A percentile compares a stretch with the other conserved stretches of the same genome.
phyloP scores from a whole-genome alignment of 805 yeast genomes.

The Sugiyamaella chiloensis region DNA sequence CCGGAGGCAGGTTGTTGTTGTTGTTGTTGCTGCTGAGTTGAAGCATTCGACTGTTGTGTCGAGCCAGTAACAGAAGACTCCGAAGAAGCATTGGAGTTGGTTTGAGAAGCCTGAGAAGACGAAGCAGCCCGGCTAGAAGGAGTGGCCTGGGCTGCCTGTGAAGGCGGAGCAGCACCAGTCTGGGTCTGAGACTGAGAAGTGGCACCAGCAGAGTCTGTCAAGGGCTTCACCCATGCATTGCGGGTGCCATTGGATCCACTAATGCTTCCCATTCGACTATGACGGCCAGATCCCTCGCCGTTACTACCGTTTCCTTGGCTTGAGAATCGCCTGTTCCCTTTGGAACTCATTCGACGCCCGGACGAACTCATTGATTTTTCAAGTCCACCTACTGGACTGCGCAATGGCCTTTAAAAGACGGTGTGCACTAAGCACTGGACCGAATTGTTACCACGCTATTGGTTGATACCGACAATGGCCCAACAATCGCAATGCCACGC shows the following conservation, averaged over 20 bases:
- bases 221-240: neutral
- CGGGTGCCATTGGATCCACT: neutral
- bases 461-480: neutral
- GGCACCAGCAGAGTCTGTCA: neutral
- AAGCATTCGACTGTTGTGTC: no score
- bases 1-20: neutral
- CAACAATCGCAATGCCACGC: neutral
- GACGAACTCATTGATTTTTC: neutral
- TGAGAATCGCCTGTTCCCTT: neutral
- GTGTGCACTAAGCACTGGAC: no score
- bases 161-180: no score
- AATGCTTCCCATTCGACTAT: conserved; percentile 1
- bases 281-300: neutral
- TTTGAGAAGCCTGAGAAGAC: no score
- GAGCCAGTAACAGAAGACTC: neutral
- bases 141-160: no score
- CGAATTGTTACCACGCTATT: neutral
- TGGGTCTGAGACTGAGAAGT: neutral
- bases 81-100: no score
- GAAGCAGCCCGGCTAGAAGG: no score
- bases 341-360: conserved; percentile 1
- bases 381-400: neutral
- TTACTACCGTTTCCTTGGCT: conserved; percentile 1
- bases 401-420: no score
- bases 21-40: no score